Conservation (phyloP, 352 stramenopile species). For the Pythium aquatile region DNA sequence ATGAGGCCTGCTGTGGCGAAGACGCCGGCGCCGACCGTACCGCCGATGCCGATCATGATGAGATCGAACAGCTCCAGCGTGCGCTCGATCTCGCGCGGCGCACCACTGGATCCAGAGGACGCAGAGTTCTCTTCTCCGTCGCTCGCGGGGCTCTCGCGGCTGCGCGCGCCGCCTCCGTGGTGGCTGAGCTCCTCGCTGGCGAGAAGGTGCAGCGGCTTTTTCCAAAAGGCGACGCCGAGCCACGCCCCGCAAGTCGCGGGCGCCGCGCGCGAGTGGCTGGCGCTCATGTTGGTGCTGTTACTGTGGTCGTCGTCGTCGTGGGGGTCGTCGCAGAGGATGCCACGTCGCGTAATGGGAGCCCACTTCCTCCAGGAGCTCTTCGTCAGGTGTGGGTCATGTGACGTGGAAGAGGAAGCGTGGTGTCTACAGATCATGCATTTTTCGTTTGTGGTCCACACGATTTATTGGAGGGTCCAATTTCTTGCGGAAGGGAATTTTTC, state of each 20-base stretch:
- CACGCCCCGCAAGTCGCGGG: constrained; percentile 24
- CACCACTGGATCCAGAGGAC: neutral
- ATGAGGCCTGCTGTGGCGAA: constrained; percentile 87
- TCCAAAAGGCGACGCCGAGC: constrained; percentile 67
- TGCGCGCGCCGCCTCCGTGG: constrained; percentile 11
- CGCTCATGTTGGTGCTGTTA: neutral
- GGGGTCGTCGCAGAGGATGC: neutral
- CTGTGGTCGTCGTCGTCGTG: neutral
- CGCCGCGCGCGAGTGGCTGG: constrained; percentile 4
- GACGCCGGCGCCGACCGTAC: constrained; percentile 92
- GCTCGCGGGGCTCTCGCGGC: constrained; percentile 21
- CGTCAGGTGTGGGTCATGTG: neutral
- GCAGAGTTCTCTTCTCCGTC: constrained; percentile 15
- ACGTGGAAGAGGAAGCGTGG: constrained; percentile 5
- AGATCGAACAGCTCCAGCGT: constrained; percentile 91
- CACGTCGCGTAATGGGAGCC: neutral
- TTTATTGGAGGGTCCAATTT: no score
- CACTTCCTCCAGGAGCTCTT: neutral
- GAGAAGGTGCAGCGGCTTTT: constrained; percentile 63
- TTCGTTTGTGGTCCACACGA: no score
- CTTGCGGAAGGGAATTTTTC: no score
- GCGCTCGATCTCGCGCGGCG: constrained; percentile 40
- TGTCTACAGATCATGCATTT: no score
- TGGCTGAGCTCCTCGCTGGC: constrained; percentile 13
- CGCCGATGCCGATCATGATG: constrained; percentile 92